Conservation (phyloP, 352 stramenopile species). For the Phytopythium chamaehyphon region DNA sequence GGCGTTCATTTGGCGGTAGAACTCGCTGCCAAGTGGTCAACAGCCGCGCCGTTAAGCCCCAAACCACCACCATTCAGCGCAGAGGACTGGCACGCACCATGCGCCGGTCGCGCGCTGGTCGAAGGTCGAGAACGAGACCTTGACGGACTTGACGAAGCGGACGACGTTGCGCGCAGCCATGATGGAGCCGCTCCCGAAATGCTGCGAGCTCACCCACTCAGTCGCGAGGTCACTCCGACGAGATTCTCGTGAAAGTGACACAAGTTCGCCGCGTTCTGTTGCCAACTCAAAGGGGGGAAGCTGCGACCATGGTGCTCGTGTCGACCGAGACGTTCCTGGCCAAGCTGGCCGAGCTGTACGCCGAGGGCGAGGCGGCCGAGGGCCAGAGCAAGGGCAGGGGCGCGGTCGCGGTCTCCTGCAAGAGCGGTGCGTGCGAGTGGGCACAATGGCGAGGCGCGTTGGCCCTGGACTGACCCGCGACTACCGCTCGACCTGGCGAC, state of each 20-base stretch:
- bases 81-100: conserved; percentile 38
- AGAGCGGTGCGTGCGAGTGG: conserved; percentile 40
- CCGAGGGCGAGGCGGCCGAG: conserved; percentile 29
- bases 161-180: conserved; percentile 84
- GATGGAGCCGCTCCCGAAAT: conserved; percentile 1
- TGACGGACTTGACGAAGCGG: conserved; percentile 82
- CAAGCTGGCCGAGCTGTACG: conserved; percentile 57
- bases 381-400: too few species aligned
- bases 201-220: too few species aligned
- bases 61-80: background rate
- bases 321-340: conserved; percentile 57
- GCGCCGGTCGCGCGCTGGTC: conserved; percentile 66
- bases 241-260: too few species aligned
- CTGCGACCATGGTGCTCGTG: conserved; percentile 44
- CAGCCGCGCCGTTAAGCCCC: background rate
- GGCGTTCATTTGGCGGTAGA: conserved; percentile 79
- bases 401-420: conserved; percentile 59
- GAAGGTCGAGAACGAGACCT: conserved; percentile 84
- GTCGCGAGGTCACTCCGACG: too few species aligned
- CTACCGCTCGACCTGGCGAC: too few species aligned
- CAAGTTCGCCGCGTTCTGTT: too few species aligned
- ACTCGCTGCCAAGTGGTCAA: conserved; percentile 44
- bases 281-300: conserved; percentile 5
- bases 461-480: too few species aligned
- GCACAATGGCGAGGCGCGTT: background rate